Evolutionary conservation across 2,329 filamentous ascomycete genomes (phyloP).

Genomic region (Cadophora sp.): DNA sequence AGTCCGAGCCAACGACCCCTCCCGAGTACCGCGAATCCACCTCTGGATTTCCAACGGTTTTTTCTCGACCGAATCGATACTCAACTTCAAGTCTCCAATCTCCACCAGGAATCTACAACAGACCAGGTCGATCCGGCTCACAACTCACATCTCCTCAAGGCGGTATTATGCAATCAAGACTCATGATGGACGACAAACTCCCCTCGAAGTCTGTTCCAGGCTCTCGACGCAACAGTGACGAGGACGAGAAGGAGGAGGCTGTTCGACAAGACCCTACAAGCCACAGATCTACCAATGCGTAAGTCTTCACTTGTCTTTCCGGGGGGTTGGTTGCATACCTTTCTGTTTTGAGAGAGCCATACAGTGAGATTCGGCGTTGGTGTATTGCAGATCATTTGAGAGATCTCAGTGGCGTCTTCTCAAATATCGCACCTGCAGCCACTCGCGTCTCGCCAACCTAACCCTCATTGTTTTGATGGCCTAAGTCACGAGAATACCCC

Average conservation of each 20-base stretch:
- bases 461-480: neutral
- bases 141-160: constrained; percentile 80
- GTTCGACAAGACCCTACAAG: constrained; percentile 73
- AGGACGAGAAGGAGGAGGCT: constrained; percentile 83
- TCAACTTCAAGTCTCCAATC: constrained; percentile 88
- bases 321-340: neutral
- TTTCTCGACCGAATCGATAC: constrained; percentile 86
- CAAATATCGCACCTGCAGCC: neutral
- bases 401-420: neutral
- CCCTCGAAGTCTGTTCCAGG: constrained; percentile 86
- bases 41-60: constrained; percentile 76
- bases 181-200: constrained; percentile 67
- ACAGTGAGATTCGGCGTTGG: too few relatives aligned
- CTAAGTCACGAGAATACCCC: neutral
- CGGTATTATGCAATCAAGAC: constrained; percentile 64
- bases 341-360: neutral
- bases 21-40: constrained; percentile 83
- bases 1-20: constrained; percentile 95
- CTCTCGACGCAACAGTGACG: constrained; percentile 89
- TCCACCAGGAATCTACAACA: constrained; percentile 76
- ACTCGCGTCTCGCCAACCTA: neutral
- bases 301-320: constrained; percentile 55
- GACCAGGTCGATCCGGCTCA: constrained; percentile 78
- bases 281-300: constrained; percentile 79
- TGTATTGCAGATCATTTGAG: neutral